Percentiles rank a stretch among this genome's conserved stretches.
Evolutionary conservation across 192 early-diverging fungal genomes (phyloP).

Genomic region (Chytriomyces hyalinus): DNA sequence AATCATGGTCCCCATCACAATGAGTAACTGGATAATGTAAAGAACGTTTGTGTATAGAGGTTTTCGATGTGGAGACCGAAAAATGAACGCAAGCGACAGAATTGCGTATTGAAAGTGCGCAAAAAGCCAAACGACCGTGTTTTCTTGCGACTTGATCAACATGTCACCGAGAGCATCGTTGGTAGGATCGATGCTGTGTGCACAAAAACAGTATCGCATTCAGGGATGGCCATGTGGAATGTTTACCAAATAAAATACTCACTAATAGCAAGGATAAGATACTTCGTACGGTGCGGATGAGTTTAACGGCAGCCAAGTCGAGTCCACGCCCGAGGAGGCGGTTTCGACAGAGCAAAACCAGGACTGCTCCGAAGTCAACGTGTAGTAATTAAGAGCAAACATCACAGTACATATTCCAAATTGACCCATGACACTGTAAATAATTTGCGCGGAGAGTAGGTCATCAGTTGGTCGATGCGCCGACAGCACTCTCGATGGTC

Average conservation of each 20-base stretch:
- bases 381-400: slow-evolving; percentile 37
- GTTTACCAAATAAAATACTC: slow-evolving; percentile 15
- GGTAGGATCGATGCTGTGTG: slow-evolving; percentile 38
- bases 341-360: slow-evolving; percentile 50
- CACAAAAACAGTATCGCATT: not conserved
- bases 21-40: slow-evolving; percentile 36
- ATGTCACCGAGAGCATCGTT: slow-evolving; percentile 22
- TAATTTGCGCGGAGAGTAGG: slow-evolving; percentile 45
- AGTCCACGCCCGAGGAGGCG: slow-evolving; percentile 40
- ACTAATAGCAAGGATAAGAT: slow-evolving; percentile 54
- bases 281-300: slow-evolving; percentile 18
- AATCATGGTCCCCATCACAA: slow-evolving; percentile 27
- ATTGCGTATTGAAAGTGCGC: slow-evolving; percentile 51
- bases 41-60: slow-evolving; percentile 56
- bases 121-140: slow-evolving; percentile 56
- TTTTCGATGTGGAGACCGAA: slow-evolving; percentile 39
- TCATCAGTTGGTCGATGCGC: slow-evolving; percentile 48
- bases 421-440: slow-evolving; percentile 53
- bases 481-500: slow-evolving; percentile 28
- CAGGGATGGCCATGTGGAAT: not conserved
- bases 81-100: slow-evolving; percentile 37
- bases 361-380: slow-evolving; percentile 19
- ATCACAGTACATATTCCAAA: slow-evolving; percentile 41
- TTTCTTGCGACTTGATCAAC: slow-evolving; percentile 48
- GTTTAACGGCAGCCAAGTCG: slow-evolving; percentile 39